A percentile compares a stretch with the other conserved stretches of the same genome.
Conservation (phyloP, 257 asterid species). For the Perilla frutescens region DNA sequence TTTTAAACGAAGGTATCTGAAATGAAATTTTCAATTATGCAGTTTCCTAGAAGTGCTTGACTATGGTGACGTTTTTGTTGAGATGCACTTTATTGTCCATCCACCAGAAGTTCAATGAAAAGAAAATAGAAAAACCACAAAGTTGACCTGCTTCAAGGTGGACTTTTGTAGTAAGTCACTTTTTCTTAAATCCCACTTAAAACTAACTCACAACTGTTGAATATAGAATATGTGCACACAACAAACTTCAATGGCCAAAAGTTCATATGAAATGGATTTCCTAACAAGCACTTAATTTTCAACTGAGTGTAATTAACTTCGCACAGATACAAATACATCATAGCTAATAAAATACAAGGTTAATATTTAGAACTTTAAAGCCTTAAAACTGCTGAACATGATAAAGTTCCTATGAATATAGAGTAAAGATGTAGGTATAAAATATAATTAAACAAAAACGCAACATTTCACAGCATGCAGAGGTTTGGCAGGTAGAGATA, state of each 20-base stretch:
- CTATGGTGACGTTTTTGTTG: neutral
- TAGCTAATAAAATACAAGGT: neutral
- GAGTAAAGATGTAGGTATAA: neutral
- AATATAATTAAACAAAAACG: neutral
- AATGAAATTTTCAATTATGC: neutral
- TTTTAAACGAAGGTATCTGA: neutral
- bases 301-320: constrained; percentile 2
- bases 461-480: constrained; percentile 1
- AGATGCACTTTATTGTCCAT: neutral
- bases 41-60: neutral
- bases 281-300: neutral
- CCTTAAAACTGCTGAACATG: neutral
- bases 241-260: neutral
- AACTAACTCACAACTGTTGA: neutral
- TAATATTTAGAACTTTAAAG: neutral
- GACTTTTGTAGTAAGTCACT: neutral
- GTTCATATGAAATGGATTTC: neutral
- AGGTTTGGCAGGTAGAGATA: neutral
- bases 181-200: constrained; percentile 6
- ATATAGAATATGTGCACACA: neutral
- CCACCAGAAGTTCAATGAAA: neutral
- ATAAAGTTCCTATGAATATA: constrained; percentile 5
- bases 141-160: neutral
- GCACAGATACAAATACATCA: neutral
- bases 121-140: neutral